Conservation (phyloP, 306 rosid genomes). For the Erythrophleum fordii region DNA sequence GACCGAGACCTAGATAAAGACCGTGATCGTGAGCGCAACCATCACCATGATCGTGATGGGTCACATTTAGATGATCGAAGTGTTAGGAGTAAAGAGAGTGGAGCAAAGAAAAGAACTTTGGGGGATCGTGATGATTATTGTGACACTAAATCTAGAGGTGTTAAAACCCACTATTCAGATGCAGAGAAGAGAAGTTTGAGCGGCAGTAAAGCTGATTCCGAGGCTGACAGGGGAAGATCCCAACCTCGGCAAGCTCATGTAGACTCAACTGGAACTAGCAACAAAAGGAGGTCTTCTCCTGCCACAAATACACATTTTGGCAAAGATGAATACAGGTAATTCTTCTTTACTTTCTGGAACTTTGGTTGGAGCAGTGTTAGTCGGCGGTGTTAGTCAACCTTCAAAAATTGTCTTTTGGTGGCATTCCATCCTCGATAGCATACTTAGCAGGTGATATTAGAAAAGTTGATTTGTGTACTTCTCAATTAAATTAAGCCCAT, state of each 20-base stretch:
- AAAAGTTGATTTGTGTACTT: constrained; percentile 17
- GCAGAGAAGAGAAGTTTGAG: constrained; percentile 72
- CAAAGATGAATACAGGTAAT: constrained; percentile 80
- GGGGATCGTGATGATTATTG: constrained; percentile 74
- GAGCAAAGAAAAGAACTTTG: constrained; percentile 81
- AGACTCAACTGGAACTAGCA: constrained; percentile 57
- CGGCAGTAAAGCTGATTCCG: constrained; percentile 72
- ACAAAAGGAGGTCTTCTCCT: constrained; percentile 77
- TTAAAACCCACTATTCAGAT: constrained; percentile 67
- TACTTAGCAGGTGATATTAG: background rate
- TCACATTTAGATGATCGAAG: constrained; percentile 72
- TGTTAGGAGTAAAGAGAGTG: constrained; percentile 66
- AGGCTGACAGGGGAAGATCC: constrained; percentile 76
- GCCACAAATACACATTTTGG: constrained; percentile 61
- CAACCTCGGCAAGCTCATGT: constrained; percentile 69
- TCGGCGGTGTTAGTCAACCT: background rate
- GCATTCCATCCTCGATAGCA: background rate
- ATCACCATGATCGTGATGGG: constrained; percentile 64
- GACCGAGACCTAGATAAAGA: constrained; percentile 60
- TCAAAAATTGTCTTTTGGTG: constrained; percentile 13
- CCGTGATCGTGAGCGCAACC: constrained; percentile 50
- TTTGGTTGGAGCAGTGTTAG: constrained; percentile 17
- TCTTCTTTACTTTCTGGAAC: background rate
- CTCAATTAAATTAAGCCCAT: constrained; percentile 11
- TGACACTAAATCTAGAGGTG: constrained; percentile 72